Evolutionary conservation across 495 filamentous ascomycete species (phyloP), one percentile per base, ranked within the genome.

Genomic region (Aspergillus egyptiacus): DNA sequence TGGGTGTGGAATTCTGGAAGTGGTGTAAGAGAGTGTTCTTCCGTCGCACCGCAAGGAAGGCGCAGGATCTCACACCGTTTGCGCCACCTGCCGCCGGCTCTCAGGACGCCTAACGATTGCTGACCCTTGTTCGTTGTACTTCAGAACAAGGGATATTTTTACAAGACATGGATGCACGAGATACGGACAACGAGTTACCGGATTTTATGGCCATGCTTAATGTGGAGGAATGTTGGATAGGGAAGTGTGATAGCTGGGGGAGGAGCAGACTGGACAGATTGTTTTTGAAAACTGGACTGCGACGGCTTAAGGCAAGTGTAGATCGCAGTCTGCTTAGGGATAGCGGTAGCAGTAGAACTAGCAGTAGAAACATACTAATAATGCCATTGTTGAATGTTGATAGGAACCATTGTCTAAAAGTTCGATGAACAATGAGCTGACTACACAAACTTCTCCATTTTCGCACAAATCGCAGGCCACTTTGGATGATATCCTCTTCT

Each of bases 1-100:
- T 63, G 1, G 81, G 81, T 9, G 68, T 80, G n/a, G 83, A 85
- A 61, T 43, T 57, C 10, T 85, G 81, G 79, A 84, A 85, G 62
- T 78, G 66, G 59, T 70, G 51, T 5, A 86, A 85, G 60, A 61
- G 83, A 22, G 54, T 67, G 20, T 69, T 47, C 38, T 67, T 70
- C 61, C 61, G 64, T 39, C 53, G 54, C 2, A 51, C 22, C n/a
- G 56, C 17, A 1, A 32, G 38, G 22, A 55, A 48, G 30, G 14
- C 31, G 22, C 23, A 10, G 14, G 2, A 28, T 46, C 5, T 27
- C 39, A 33, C 9, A 20, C 37, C 38, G 19, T 27, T 33, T 13
- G 30, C 13, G 38, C 34, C 28, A 11, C 4, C 25, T 2, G 25
- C 35, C 18, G 5, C 34, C 1, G 27, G 48, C 38, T 22, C 31